phyloP scores from a whole-genome alignment of 139 green algal species.

The Volvox africanus region DNA sequence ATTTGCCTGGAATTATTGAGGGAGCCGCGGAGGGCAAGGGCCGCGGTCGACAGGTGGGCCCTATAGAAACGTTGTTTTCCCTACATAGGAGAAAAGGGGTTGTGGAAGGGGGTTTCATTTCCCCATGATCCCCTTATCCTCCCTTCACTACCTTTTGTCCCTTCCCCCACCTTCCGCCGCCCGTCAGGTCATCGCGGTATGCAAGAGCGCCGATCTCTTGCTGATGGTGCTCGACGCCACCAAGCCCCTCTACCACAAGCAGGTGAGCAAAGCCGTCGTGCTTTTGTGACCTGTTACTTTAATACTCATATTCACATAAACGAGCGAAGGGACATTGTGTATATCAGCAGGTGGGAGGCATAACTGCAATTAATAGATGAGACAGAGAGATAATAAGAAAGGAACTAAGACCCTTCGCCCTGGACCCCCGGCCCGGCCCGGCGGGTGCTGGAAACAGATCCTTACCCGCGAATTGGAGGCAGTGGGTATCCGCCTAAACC shows the following conservation, averaged over 20 bases:
- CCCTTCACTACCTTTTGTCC: not conserved
- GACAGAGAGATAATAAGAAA: no score
- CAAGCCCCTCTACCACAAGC: constrained; percentile 83
- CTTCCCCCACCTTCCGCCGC: not conserved
- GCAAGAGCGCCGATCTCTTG: constrained; percentile 97
- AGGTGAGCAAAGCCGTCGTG: not conserved
- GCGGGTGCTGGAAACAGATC: constrained; percentile 72
- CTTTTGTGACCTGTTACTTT: no score
- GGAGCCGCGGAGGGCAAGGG: constrained; percentile 96
- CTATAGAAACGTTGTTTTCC: no score
- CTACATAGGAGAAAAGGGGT: not conserved
- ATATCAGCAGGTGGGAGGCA: no score
- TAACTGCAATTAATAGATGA: no score
- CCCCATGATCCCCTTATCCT: no score
- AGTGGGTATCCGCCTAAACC: constrained; percentile 96
- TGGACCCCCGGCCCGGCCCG: not conserved
- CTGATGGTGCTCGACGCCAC: constrained; percentile 99
- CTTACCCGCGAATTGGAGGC: constrained; percentile 95
- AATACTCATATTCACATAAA: no score
- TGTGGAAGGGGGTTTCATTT: not conserved
- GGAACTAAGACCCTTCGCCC: no score
- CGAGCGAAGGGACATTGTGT: no score
- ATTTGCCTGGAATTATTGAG: constrained; percentile 99
- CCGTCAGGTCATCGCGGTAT: constrained; percentile 96
- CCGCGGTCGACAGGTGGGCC: constrained; percentile 82